Evolutionary conservation across 768 basidiomycete genomes (phyloP).

Genomic region (Psilocybe cubensis): DNA sequence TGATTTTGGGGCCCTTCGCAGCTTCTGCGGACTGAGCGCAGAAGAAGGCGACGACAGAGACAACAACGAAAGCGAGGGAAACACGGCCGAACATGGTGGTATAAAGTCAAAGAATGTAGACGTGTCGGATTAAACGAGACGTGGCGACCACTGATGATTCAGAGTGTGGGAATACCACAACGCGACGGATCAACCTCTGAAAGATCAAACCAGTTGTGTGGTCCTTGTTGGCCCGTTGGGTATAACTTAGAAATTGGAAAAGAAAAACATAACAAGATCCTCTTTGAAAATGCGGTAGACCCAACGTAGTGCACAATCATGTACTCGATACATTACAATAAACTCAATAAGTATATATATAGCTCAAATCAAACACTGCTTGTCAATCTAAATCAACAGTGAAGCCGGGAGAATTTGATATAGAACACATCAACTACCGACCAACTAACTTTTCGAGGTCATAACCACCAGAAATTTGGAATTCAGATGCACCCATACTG

Average conservation of each 20-base stretch:
- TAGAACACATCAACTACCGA: constrained; percentile 25
- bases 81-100: constrained; percentile 64
- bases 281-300: not conserved
- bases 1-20: constrained; percentile 86
- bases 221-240: not conserved
- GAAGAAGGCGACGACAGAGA: constrained; percentile 71
- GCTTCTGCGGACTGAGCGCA: constrained; percentile 77
- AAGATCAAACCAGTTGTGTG: not conserved
- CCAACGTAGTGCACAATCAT: not conserved
- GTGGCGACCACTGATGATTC: constrained; percentile 26
- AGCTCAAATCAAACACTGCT: not conserved
- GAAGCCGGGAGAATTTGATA: not conserved
- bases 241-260: not conserved
- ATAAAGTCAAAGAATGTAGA: constrained; percentile 23
- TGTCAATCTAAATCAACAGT: not conserved
- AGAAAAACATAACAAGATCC: not conserved
- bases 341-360: not conserved
- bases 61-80: constrained; percentile 61
- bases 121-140: constrained; percentile 25
- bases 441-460: constrained; percentile 67
- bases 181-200: not conserved
- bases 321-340: not conserved
- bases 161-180: constrained; percentile 19
- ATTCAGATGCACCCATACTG: constrained; percentile 70
- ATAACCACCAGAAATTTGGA: constrained; percentile 72